These are phyloP conservation scores for Taphrina populina DNA, from an alignment of 1,139 yeast genomes.

Conservation along the genomic window DNA sequence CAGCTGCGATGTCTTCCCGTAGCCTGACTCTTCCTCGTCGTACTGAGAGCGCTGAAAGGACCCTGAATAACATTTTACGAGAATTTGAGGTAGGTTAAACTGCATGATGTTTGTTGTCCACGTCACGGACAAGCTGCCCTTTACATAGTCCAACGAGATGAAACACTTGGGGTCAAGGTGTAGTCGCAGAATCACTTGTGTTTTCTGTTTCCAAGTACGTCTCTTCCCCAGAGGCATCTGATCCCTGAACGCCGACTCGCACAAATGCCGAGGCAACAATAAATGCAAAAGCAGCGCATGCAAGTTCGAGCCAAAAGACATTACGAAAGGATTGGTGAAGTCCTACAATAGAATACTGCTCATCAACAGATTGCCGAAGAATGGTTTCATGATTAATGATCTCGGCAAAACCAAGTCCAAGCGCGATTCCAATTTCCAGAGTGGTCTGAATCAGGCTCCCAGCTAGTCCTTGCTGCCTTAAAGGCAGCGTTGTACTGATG, in stretches of 20 bases:
- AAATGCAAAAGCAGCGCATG: constrained; percentile 5
- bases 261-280: constrained; percentile 5
- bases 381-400: constrained; percentile 5
- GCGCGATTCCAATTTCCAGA: constrained; percentile 15
- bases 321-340: not conserved
- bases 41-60: too few species aligned
- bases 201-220: too few species aligned
- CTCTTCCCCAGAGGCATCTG: too few species aligned
- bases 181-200: too few species aligned
- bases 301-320: constrained; percentile 16
- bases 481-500: constrained; percentile 16
- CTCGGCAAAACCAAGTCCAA: constrained; percentile 14
- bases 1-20: too few species aligned
- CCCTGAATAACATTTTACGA: too few species aligned
- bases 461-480: constrained; percentile 6
- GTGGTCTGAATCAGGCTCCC: constrained; percentile 14
- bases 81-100: too few species aligned
- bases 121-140: too few species aligned
- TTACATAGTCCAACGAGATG: too few species aligned
- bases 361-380: not conserved
- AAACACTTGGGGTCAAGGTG: too few species aligned
- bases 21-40: too few species aligned
- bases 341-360: not conserved
- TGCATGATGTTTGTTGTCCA: too few species aligned
- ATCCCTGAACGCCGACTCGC: constrained; percentile 7